These are phyloP conservation scores for Arachnomyces sp. DNA, from an alignment of 2,329 filamentous ascomycete genomes.

Conservation along the genomic window DNA sequence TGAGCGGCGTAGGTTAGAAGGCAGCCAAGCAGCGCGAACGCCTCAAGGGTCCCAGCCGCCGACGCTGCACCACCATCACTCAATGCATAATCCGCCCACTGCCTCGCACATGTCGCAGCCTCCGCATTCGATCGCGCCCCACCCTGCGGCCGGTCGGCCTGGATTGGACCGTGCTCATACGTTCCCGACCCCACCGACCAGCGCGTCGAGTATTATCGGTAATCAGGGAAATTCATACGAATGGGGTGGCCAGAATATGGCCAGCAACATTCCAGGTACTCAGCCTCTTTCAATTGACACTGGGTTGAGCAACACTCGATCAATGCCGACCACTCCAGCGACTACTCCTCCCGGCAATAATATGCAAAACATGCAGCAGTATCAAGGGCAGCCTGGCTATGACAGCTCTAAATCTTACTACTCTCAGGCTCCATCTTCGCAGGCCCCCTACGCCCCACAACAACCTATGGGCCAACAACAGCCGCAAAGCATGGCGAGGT, in stretches of 20 bases:
- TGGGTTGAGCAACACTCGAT: constrained; percentile 66
- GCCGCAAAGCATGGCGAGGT: constrained; percentile 54
- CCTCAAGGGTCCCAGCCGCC: constrained; percentile 59
- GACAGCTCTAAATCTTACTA: constrained; percentile 74
- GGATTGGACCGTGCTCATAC: constrained; percentile 78
- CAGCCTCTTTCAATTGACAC: constrained; percentile 78
- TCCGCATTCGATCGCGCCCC: constrained; percentile 52
- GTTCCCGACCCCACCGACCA: constrained; percentile 88
- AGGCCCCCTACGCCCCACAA: constrained; percentile 60
- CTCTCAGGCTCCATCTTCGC: constrained; percentile 56
- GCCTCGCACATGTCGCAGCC: constrained; percentile 57
- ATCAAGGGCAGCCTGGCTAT: constrained; percentile 63
- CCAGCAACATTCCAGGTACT: constrained; percentile 49
- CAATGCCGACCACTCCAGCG: constrained; percentile 83
- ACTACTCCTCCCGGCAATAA: constrained; percentile 75
- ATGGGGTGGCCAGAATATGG: constrained; percentile 62
- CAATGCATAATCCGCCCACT: constrained; percentile 52
- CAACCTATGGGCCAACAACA: constrained; percentile 48
- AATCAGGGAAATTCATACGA: constrained; percentile 67
- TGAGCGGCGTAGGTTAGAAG: constrained; percentile 65
- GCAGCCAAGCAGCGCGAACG: constrained; percentile 48
- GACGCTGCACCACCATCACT: constrained; percentile 54
- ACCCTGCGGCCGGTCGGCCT: constrained; percentile 55
- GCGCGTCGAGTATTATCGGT: constrained; percentile 74
- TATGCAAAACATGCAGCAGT: constrained; percentile 70